Evolutionary conservation across 495 filamentous ascomycete genomes (phyloP), one percentile per base, ranked within the genome.

Genomic region (Penicillium goetzii): DNA sequence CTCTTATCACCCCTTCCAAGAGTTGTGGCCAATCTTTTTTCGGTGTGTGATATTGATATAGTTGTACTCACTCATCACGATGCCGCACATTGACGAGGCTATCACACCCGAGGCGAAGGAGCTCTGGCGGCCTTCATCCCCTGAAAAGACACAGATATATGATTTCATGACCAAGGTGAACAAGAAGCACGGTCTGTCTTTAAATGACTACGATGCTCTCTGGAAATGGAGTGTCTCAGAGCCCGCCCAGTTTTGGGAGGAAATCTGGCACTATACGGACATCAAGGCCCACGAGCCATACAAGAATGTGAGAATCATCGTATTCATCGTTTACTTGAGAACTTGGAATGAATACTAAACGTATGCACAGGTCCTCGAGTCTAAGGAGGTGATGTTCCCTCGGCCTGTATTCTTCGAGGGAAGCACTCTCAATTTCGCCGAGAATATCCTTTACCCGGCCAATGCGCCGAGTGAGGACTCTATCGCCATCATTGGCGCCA

Each of bases 161-260:
- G 80, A 79, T 60, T 94, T 95, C 70, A 83, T 94, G 70, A 75
- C 84, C 59, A 76, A 80, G 52, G 80, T 96, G 40, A 90, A 88
- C 71, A 64, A 82, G 45, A 91, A 90, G 68, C 86, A 93, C 74
- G 72, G 76, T 5, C 67, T 90, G 38, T 73, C 79, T 15, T 80
- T 96, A 59, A 67, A 78, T 19, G 84, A 81, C 67, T 94, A 96
- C 67, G 74, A 88, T 23, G 81, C 84, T 12, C 83, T 97, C 14
- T 90, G 92, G 78, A 78, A 83, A 66, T 99, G 95, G 95, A 96
- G 91, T 58, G 84, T 93, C 56, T 82, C 88, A 19, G 84, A 96
- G 67, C 81, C 91, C 25, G 82, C 86, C 12, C 74, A 83, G 8
- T 95, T 97, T 69, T 99, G 95, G 95, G 87, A 81, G 21, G 87